Evolutionary conservation across 139 green algal species (phyloP).

Genomic region (Tetraselmis striata): DNA sequence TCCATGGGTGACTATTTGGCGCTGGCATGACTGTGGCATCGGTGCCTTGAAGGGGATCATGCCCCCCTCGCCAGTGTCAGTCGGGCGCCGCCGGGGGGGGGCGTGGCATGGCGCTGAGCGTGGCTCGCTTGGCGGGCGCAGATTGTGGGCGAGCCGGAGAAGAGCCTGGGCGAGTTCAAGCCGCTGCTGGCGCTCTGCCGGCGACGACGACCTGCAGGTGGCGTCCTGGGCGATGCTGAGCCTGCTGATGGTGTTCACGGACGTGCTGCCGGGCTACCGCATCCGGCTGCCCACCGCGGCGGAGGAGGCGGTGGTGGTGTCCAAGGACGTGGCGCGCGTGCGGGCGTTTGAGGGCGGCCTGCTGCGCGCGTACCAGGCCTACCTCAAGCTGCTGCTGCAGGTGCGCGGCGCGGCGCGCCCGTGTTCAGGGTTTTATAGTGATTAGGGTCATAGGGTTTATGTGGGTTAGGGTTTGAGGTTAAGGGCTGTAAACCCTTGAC

Average conservation of each 20-base stretch:
- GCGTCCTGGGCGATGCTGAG: conserved; percentile 73
- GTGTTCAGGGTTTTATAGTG: no score
- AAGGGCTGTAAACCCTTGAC: no score
- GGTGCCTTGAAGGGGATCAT: no score
- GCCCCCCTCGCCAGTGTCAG: no score
- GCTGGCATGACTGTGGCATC: no score
- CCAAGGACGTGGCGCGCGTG: conserved; percentile 75
- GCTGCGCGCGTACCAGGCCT: conserved; percentile 72
- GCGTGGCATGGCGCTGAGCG: no score
- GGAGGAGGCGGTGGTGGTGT: conserved; percentile 64
- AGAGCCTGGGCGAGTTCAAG: conserved; percentile 32
- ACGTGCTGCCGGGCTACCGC: conserved; percentile 75
- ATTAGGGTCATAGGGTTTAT: no score
- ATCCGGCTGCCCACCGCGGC: conserved; percentile 67
- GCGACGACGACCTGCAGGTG: conserved; percentile 36
- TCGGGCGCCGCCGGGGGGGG: no score
- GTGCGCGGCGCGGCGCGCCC: no score
- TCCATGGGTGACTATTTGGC: no score
- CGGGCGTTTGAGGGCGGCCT: conserved; percentile 71
- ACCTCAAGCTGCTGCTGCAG: conserved; percentile 60
- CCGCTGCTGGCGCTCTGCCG: conserved; percentile 27
- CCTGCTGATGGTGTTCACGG: conserved; percentile 72
- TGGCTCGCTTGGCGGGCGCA: no score
- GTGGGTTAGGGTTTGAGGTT: no score
- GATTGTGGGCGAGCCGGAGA: conserved; percentile 68